Evolutionary conservation across 2,329 filamentous ascomycete genomes (phyloP).

Genomic region (Elsinoe necatrix): DNA sequence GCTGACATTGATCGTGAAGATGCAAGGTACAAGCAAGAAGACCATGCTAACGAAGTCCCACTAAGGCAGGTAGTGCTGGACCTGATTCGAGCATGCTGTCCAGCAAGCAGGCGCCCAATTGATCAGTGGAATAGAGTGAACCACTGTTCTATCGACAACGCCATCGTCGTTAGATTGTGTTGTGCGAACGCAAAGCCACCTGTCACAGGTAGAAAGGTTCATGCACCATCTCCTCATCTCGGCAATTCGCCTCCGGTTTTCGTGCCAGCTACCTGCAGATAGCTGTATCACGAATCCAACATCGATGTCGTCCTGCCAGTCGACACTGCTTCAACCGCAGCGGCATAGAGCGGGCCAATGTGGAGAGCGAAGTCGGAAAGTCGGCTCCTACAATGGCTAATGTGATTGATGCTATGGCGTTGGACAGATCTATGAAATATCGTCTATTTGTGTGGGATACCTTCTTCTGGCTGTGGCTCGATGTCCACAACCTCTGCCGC

Average conservation of each 20-base stretch:
- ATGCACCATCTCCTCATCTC: not conserved
- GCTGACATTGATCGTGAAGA: too few relatives aligned
- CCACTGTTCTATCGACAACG: not conserved
- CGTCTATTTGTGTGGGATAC: slow-evolving; percentile 19
- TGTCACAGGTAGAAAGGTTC: not conserved
- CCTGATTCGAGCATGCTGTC: not conserved
- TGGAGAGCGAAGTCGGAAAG: not conserved
- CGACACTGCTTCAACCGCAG: not conserved
- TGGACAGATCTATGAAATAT: not conserved
- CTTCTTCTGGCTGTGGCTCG: slow-evolving; percentile 52
- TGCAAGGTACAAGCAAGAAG: not conserved
- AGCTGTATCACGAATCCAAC: too few relatives aligned
- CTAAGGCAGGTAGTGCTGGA: not conserved
- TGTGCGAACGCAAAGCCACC: not conserved
- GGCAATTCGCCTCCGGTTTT: not conserved
- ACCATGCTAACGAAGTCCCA: not conserved
- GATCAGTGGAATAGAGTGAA: not conserved
- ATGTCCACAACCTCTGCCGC: slow-evolving; percentile 57
- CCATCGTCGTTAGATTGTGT: too few relatives aligned
- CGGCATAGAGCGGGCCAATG: not conserved
- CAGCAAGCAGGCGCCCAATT: not conserved
- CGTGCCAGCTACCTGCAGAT: too few relatives aligned
- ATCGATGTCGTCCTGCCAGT: too few relatives aligned
- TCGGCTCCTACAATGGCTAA: not conserved
- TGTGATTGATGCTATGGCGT: not conserved